phyloP scores from a whole-genome alignment of 495 filamentous ascomycete genomes.

The Talaromyces proteolyticus region DNA sequence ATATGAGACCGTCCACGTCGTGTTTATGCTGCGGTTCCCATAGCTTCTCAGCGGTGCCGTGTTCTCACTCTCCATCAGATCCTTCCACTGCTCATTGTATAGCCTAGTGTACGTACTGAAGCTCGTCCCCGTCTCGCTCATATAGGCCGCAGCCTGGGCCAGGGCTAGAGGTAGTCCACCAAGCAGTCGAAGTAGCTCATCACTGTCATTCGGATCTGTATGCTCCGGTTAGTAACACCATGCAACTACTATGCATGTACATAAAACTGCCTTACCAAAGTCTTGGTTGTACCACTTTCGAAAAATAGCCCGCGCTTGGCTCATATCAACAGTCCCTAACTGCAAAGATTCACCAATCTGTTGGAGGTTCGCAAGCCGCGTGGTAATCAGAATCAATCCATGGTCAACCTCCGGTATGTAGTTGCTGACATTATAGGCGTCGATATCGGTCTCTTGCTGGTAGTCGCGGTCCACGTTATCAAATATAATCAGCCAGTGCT shows the following conservation, averaged over 20 bases:
- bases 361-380: slow-evolving; percentile 14
- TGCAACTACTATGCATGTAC: background rate
- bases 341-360: slow-evolving; percentile 7
- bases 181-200: slow-evolving; percentile 1
- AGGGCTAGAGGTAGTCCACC: slow-evolving; percentile 27
- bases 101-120: slow-evolving; percentile 18
- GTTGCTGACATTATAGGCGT: slow-evolving; percentile 23
- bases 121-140: slow-evolving; percentile 15
- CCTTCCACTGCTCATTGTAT: slow-evolving; percentile 27
- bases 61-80: slow-evolving; percentile 11
- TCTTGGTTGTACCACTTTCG: background rate
- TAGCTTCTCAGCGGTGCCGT: slow-evolving; percentile 4
- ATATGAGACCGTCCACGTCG: slow-evolving; percentile 23
- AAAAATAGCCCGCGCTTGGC: background rate
- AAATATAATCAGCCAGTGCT: slow-evolving; percentile 30
- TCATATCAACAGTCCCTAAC: background rate
- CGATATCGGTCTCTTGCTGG: slow-evolving; percentile 13
- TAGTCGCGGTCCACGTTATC: slow-evolving; percentile 33
- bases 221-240: background rate
- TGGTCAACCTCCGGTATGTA: slow-evolving; percentile 29
- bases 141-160: slow-evolving; percentile 23
- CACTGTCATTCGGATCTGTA: background rate
- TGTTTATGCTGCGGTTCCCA: slow-evolving; percentile 6
- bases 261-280: background rate
- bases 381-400: slow-evolving; percentile 35